Evolutionary conservation across 306 rosid species (phyloP), one percentile per base, ranked within the genome.

Genomic region (Begonia masoniana): DNA sequence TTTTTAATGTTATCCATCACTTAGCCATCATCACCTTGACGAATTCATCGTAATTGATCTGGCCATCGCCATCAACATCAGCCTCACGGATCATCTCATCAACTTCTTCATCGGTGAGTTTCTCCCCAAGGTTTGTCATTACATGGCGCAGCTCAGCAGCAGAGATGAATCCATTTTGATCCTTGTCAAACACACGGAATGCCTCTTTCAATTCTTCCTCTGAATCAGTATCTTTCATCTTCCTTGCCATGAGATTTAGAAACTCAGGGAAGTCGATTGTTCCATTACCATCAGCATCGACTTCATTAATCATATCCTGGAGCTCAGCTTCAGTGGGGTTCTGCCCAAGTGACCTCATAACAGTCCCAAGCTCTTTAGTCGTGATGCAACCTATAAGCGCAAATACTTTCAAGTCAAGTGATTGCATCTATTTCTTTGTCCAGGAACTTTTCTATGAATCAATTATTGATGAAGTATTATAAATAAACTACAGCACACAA

Each of bases 131-230:
- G 56, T 84, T 84, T 41, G 88, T 81, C 94, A 84, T 81, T 8
- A 84, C 94, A 15, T 81, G 94, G 59, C 94, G 88, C 43, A 84
- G 88, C 77, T 84, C 94, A 36, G 94, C 94, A 6, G 94, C 94
- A 41, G 94, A 81, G 68, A 84, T 84, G 85, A 84, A 84, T 39
- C 94, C 94, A 56, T 84, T 78, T 66, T 84, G 94, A 55, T 84
- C 94, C 83, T 78, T 84, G 73, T 84, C 94, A 0, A 84, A 84
- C 63, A 84, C 88, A 3, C 85, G 83, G 78, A 84, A 84, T 6
- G 94, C 94, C 59, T 81, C 88, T 82, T 81, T 84, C 52, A 84
- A 85, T 71, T 84, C 94, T 71, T 84, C 88, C 76, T 84, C 88
- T 0, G 85, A 81, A 56, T 84, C 88, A 1, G 94, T 81, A 57